Conservation (phyloP, 1,139 yeast species). For the Taphrina populina region DNA sequence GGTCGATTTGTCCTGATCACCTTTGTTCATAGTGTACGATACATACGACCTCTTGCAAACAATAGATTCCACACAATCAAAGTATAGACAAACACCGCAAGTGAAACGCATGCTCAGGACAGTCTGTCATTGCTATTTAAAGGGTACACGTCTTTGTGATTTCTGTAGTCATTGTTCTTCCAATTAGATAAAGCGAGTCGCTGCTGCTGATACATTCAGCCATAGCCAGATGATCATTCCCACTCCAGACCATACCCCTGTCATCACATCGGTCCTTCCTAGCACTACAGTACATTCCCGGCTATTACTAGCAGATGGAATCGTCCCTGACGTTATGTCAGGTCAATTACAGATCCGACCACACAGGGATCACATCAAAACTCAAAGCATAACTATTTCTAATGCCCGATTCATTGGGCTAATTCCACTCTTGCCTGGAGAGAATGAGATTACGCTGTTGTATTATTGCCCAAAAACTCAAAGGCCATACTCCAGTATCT, state of each 20-base stretch:
- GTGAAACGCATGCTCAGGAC: no score
- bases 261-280: slow-evolving; percentile 17
- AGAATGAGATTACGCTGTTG: slow-evolving; percentile 49
- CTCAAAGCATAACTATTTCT: slow-evolving; percentile 69
- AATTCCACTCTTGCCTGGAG: slow-evolving; percentile 67
- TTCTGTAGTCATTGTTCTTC: no score
- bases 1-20: slow-evolving; percentile 13
- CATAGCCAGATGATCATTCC: slow-evolving; percentile 17
- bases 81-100: no score
- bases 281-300: slow-evolving; percentile 43
- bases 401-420: slow-evolving; percentile 72
- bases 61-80: no score
- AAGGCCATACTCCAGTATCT: slow-evolving; percentile 9
- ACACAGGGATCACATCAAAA: slow-evolving; percentile 60
- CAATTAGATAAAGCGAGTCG: no score
- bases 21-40: no score
- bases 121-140: no score
- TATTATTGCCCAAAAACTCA: background rate
- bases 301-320: slow-evolving; percentile 44
- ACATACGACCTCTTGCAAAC: no score
- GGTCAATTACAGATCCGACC: slow-evolving; percentile 49
- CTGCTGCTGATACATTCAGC: no score
- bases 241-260: slow-evolving; percentile 1
- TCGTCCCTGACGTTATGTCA: slow-evolving; percentile 40
- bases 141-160: no score